phyloP scores from a whole-genome alignment of 768 basidiomycete species.

The Boletus reticuloceps region DNA sequence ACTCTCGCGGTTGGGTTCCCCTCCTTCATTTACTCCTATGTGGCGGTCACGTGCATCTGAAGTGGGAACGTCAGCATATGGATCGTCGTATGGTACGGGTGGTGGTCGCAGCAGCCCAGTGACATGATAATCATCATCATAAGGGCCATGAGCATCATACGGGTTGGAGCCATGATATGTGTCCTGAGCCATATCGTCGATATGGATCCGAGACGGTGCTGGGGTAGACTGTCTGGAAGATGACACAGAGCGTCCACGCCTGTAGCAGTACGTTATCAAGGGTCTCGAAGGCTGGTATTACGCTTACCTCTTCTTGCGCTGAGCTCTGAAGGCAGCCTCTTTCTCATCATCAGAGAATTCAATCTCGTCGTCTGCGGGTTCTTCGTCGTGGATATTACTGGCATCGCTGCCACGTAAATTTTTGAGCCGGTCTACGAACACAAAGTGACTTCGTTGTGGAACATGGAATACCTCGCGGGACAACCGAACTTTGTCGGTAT shows the following conservation, averaged over 20 bases:
- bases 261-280: conserved; percentile 23
- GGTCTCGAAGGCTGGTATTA: not conserved
- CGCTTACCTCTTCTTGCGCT: conserved; percentile 57
- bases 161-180: conserved; percentile 52
- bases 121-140: conserved; percentile 59
- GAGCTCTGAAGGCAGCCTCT: conserved; percentile 69
- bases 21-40: conserved; percentile 7
- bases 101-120: conserved; percentile 58
- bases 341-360: conserved; percentile 97
- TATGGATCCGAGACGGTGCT: conserved; percentile 48
- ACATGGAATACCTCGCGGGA: conserved; percentile 79
- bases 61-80: conserved; percentile 55
- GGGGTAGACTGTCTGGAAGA: conserved; percentile 59
- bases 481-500: conserved; percentile 50
- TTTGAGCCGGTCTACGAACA: conserved; percentile 73
- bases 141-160: conserved; percentile 64
- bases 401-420: conserved; percentile 86
- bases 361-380: conserved; percentile 82
- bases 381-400: conserved; percentile 92
- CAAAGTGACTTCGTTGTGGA: conserved; percentile 75
- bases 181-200: conserved; percentile 52
- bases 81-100: conserved; percentile 78
- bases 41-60: conserved; percentile 13
- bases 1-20: conserved; percentile 27
- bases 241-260: conserved; percentile 51